Base-by-base conservation (phyloP, 2,329 filamentous ascomycete species). In the Verticillium longisporum region DNA sequence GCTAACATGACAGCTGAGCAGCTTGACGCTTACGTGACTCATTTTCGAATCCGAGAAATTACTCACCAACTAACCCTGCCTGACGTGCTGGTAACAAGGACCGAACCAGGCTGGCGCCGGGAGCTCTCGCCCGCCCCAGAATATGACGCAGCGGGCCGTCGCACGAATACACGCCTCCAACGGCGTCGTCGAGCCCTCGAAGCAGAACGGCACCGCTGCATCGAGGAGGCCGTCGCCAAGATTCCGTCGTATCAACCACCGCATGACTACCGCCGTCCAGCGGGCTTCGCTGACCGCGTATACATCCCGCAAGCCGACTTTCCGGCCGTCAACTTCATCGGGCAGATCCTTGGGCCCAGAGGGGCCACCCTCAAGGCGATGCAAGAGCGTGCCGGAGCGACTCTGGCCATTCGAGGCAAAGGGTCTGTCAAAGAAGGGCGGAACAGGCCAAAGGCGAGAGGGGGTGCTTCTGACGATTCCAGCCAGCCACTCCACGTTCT, bases 311-410 rank as follows among this genome's bases (percentile, higher is more conserved):
- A 89, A 78, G 91, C 90, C 82, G 89, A 92, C 77, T 92, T 91
- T 78, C 89, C 89, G 79, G 87, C 90, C 74, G 90, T 91, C 83
- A 92, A 92, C 83, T 92, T 92, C 87, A 92, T 93, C 83, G 89
- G 89, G 75, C 86, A 92, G 79, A 86, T 92, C 71, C 91, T 92
- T 80, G 89, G 90, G 74, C 89, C 89, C 73, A 88, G 90, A 84
- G 90, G 89, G 73, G 91, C 90, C 73, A 92, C 89, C 66, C 79
- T 92, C 70, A 90, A 91, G 75, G 90, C 89, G 73, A 91, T 92
- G 88, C 88, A 91, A 72, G 83, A 84, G 66, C 84, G 91, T 75
- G 91, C 89, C 56, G 83, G 84, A 65, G 89, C 89, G 68, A 91
- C 90, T 74, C 92, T 92, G 75, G 88, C 87, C 65, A 91, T 92